phyloP scores from a whole-genome alignment of 2,329 filamentous ascomycete genomes.

The Geoglossum cookeanum region DNA sequence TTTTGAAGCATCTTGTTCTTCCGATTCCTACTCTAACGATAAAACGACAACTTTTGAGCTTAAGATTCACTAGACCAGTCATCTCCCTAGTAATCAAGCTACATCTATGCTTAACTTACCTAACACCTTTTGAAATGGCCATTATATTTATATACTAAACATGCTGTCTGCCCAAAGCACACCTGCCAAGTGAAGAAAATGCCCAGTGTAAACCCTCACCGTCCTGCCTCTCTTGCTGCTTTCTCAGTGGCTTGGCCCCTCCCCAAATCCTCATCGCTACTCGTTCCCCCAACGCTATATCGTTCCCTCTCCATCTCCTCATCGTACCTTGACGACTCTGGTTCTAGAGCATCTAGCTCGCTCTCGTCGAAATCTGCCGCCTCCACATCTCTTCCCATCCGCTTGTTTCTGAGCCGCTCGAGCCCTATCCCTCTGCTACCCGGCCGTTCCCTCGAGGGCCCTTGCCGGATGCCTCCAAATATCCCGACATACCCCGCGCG shows the following conservation, averaged over 20 bases:
- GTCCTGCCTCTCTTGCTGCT: not conserved
- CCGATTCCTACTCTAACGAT: not conserved
- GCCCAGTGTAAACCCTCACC: not conserved
- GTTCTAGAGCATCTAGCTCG: conserved; percentile 42
- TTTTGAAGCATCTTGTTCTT: not conserved
- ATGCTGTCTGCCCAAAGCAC: not conserved
- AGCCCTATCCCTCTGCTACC: conserved; percentile 23
- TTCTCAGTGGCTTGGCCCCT: conserved; percentile 1
- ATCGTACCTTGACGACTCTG: conserved; percentile 23
- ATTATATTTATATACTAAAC: not conserved
- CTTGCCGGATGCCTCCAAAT: not conserved
- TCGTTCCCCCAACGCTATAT: conserved; percentile 4
- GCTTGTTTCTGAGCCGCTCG: conserved; percentile 29
- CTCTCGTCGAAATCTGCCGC: conserved; percentile 47
- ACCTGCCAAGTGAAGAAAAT: not conserved
- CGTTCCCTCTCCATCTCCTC: conserved; percentile 6
- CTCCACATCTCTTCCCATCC: conserved; percentile 33
- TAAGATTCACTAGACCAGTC: too few species aligned
- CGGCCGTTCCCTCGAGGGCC: conserved; percentile 7
- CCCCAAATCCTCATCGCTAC: conserved; percentile 3
- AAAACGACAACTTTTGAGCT: too few species aligned
- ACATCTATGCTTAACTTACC: not conserved
- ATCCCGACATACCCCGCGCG: conserved; percentile 18
- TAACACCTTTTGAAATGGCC: not conserved
- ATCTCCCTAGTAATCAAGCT: not conserved